Evolutionary conservation across 768 basidiomycete species (phyloP).

Genomic region (Pluteus cervinus): DNA sequence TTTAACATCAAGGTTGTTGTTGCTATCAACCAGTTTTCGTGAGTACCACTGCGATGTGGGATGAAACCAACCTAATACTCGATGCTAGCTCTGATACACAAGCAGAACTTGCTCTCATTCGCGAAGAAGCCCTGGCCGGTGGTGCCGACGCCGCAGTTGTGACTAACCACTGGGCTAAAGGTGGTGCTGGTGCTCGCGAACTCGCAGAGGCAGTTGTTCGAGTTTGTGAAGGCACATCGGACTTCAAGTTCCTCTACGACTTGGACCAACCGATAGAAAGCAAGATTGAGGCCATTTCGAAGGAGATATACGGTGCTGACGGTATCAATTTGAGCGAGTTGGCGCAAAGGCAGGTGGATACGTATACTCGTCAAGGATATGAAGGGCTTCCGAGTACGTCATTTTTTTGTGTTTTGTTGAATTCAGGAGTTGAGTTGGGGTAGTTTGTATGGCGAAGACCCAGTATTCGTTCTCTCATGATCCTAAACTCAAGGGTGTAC

Average conservation of each 20-base stretch:
- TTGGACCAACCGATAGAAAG: conserved; percentile 75
- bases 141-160: conserved; percentile 95
- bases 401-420: conserved; percentile 1
- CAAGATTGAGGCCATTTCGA: conserved; percentile 85
- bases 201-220: conserved; percentile 91
- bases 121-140: conserved; percentile 68
- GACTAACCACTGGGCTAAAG: conserved; percentile 97
- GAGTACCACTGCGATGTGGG: conserved; percentile 25
- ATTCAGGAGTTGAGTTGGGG: conserved; percentile 9
- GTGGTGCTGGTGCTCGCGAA: conserved; percentile 83
- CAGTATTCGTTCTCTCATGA: conserved; percentile 98
- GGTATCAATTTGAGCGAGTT: conserved; percentile 83
- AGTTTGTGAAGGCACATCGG: conserved; percentile 74
- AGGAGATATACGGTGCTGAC: conserved; percentile 92
- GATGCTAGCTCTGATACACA: conserved; percentile 71
- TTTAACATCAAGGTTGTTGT: conserved; percentile 96
- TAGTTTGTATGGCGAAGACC: conserved; percentile 97
- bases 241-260: conserved; percentile 93
- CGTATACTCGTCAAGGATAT: conserved; percentile 89
- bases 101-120: conserved; percentile 84
- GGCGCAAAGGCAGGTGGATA: conserved; percentile 81
- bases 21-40: conserved; percentile 94
- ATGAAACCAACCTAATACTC: conserved; percentile 1
- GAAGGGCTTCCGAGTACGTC: conserved; percentile 67
- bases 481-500: conserved; percentile 84